Base-by-base conservation (phyloP, 108 stramenopile genomes). In the Epipyxis sp. region DNA sequence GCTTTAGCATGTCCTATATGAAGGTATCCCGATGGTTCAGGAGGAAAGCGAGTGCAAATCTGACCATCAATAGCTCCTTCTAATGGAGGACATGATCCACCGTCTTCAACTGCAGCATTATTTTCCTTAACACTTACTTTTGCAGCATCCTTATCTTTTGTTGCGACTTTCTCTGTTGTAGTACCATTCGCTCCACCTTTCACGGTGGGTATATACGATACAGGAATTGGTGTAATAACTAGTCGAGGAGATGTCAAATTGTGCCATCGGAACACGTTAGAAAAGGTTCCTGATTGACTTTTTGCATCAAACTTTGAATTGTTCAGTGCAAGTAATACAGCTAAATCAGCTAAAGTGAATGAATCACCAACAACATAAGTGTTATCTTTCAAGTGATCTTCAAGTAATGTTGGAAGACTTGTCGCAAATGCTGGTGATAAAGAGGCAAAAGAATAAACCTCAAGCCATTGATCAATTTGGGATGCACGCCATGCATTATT, bases 1-100 rank as follows among this genome's bases (percentile, higher is more conserved):
- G 96, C 92, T 86, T 99, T 99, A 54, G 94, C 94, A 80, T 99
- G 98, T 1, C 98, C 98, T n/a, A 99, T 84, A 82, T 99, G 98
- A 54, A 99, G 87, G 79, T 95, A 98, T 39, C 98, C 98, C 59
- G 94, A 95, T 39, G 98, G 98, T 87, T 99, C 98, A 0, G 98
- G 98, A 3, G 98, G 98, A 81, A 99, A 99, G 1, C 98, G 89
- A 69, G 95, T 97, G 46, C 82, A 87, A 37, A 94, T 65, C 86
- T 87, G 69, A 32, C 97, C 97, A 1, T 92, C 91, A 57, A 88
- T 86, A 69, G 94, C 97, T 50, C 94, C 94, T 82, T 84, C 69
- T 59, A 89, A 68, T 0, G 84, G 82, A 0, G 88, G 87, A 46
- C 34, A 77, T n/a, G 59, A 68, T 20, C 50, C 71, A 27, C 50